Evolutionary conservation across 2,329 filamentous ascomycete species (phyloP).

Genomic region (Tothia fuscella): DNA sequence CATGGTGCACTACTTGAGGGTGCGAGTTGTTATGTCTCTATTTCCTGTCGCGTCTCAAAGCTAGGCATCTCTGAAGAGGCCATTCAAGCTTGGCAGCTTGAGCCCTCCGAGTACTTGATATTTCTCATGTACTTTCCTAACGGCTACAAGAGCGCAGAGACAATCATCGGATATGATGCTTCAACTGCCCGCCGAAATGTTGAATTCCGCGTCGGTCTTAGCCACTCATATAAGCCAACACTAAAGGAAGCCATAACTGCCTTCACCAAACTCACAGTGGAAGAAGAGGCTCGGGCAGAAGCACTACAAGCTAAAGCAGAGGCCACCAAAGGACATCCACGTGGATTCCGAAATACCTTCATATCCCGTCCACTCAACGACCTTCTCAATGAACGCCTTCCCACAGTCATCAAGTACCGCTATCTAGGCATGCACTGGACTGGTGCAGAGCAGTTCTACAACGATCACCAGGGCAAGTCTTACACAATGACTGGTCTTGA

Average conservation of each 20-base stretch:
- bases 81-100: constrained; percentile 65
- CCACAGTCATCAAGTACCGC: constrained; percentile 50
- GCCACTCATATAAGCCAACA: constrained; percentile 59
- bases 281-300: constrained; percentile 20
- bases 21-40: constrained; percentile 43
- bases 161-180: constrained; percentile 34
- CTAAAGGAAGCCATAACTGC: constrained; percentile 39
- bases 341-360: constrained; percentile 46
- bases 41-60: constrained; percentile 58
- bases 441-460: constrained; percentile 49
- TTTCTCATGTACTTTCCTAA: constrained; percentile 54
- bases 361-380: constrained; percentile 61
- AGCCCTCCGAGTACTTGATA: constrained; percentile 55
- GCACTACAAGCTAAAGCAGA: constrained; percentile 8
- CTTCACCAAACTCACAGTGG: constrained; percentile 33
- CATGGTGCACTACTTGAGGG: constrained; percentile 35
- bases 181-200: constrained; percentile 26
- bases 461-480: constrained; percentile 31
- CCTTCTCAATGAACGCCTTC: constrained; percentile 54
- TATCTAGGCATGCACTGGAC: constrained; percentile 50
- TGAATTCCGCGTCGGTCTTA: constrained; percentile 59
- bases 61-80: constrained; percentile 64
- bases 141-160: constrained; percentile 50
- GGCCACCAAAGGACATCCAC: constrained; percentile 2
- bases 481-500: constrained; percentile 15